phyloP scores from a whole-genome alignment of 2,329 filamentous ascomycete species.

The Didymosphaeria variabile region DNA sequence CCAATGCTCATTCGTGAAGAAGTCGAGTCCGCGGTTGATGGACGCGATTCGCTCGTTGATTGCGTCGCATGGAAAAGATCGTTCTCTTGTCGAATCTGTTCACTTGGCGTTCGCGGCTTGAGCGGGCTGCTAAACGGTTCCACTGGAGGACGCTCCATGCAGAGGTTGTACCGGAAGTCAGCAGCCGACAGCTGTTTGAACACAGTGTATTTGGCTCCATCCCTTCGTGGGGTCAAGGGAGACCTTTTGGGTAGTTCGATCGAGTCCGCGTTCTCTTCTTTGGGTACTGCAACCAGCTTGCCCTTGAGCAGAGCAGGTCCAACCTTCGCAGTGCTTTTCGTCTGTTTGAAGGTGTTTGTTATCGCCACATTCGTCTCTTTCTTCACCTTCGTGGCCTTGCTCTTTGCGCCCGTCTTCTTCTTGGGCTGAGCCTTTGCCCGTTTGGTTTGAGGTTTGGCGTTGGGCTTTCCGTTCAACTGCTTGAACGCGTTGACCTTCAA shows the following conservation, averaged over 20 bases:
- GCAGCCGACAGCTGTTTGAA: constrained; percentile 39
- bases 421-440: constrained; percentile 38
- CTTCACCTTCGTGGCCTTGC: constrained; percentile 36
- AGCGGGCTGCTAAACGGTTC: constrained; percentile 39
- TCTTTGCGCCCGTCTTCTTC: constrained; percentile 37
- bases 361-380: constrained; percentile 36
- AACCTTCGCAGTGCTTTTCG: constrained; percentile 30
- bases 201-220: constrained; percentile 30
- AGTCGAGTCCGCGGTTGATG: constrained; percentile 36
- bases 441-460: constrained; percentile 35
- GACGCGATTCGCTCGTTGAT: constrained; percentile 34
- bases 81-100: constrained; percentile 37
- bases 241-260: constrained; percentile 23
- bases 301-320: constrained; percentile 21
- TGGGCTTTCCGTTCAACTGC: constrained; percentile 28
- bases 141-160: constrained; percentile 37
- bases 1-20: constrained; percentile 13
- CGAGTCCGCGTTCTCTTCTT: constrained; percentile 25
- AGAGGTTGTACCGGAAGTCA: constrained; percentile 45
- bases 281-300: constrained; percentile 19
- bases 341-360: constrained; percentile 41
- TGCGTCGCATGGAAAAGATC: constrained; percentile 20
- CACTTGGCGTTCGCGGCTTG: constrained; percentile 39
- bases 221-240: constrained; percentile 31
- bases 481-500: constrained; percentile 28